phyloP scores from a whole-genome alignment of 352 stramenopile genomes.

The Pythium phragmiticola region DNA sequence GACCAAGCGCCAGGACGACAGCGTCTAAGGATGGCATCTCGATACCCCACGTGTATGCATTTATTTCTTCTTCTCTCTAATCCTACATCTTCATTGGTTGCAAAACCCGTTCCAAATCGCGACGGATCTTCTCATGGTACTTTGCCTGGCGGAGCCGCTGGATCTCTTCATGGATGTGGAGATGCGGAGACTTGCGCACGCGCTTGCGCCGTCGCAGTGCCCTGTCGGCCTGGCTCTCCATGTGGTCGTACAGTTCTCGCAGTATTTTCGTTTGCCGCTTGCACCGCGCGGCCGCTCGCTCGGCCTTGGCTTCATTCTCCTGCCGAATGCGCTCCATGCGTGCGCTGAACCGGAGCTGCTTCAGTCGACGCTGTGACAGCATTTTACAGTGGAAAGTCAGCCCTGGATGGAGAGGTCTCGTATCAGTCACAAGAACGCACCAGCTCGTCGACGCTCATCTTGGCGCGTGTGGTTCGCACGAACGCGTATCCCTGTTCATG shows the following conservation, averaged over 20 bases:
- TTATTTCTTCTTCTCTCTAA: background rate
- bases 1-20: constrained; percentile 41
- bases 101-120: constrained; percentile 11
- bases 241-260: constrained; percentile 47
- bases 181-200: constrained; percentile 51
- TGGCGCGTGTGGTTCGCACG: constrained; percentile 34
- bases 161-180: constrained; percentile 67
- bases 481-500: constrained; percentile 38
- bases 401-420: too few species aligned
- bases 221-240: constrained; percentile 54
- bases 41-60: background rate
- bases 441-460: constrained; percentile 56
- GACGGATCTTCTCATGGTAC: constrained; percentile 26
- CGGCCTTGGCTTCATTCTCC: constrained; percentile 35
- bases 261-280: constrained; percentile 41
- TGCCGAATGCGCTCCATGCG: constrained; percentile 32
- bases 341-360: constrained; percentile 46
- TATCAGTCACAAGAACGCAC: constrained; percentile 25
- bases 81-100: background rate
- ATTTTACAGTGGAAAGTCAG: too few species aligned
- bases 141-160: constrained; percentile 40
- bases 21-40: constrained; percentile 12
- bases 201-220: constrained; percentile 52
- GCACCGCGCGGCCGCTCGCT: constrained; percentile 33
- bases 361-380: constrained; percentile 27